phyloP scores from a whole-genome alignment of 345 rosid genomes.

The Lepidium sativum region DNA sequence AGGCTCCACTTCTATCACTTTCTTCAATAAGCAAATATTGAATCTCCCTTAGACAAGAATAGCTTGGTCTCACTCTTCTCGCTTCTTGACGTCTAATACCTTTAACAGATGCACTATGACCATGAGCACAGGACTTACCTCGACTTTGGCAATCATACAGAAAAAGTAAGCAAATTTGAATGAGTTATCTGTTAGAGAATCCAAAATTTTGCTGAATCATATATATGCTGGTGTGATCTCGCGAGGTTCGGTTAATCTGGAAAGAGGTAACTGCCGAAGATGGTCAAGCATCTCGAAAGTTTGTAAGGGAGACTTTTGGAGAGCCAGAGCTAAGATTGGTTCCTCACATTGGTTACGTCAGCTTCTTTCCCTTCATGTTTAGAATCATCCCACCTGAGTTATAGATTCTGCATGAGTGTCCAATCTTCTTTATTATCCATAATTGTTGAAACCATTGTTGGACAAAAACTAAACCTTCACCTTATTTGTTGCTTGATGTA shows the following conservation, averaged over 20 bases:
- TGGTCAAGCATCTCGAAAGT: slow-evolving; percentile 42
- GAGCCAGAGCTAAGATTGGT: slow-evolving; percentile 61
- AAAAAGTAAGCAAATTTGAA: slow-evolving; percentile 41
- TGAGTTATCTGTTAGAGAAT: not conserved
- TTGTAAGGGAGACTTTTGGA: slow-evolving; percentile 68
- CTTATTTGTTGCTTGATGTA: not conserved
- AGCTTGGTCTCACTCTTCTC: not conserved
- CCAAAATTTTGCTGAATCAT: not conserved
- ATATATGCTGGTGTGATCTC: slow-evolving; percentile 3
- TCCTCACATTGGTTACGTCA: slow-evolving; percentile 88
- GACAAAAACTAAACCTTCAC: not conserved
- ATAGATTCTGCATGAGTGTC: not conserved
- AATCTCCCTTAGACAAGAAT: not conserved
- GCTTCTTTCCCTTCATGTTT: slow-evolving; percentile 89
- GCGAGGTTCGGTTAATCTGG: slow-evolving; percentile 73
- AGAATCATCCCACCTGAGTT: slow-evolving; percentile 82
- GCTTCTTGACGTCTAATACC: not conserved
- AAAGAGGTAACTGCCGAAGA: slow-evolving; percentile 45
- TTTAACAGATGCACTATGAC: slow-evolving; percentile 78
- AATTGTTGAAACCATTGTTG: not conserved
- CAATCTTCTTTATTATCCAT: not conserved
- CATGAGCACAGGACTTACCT: slow-evolving; percentile 65
- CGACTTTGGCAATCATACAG: slow-evolving; percentile 91
- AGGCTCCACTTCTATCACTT: not conserved
- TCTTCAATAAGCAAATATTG: not conserved